A percentile compares a stretch with the other conserved stretches of the same genome.
phyloP scores from a whole-genome alignment of 306 rosid species.

The Prunus davidiana region DNA sequence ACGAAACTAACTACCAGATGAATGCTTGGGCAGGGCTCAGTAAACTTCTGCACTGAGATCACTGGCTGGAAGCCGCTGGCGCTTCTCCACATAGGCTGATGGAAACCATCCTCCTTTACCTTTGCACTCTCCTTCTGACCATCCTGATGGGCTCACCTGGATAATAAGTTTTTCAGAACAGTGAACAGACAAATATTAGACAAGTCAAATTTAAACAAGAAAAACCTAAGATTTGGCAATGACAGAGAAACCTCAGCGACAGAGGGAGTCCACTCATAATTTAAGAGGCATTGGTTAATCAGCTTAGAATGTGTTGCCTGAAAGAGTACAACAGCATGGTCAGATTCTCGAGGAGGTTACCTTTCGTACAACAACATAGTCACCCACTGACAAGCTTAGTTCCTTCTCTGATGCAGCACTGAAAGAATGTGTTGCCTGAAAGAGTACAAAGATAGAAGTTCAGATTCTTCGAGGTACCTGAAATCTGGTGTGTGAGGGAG shows the following conservation, averaged over 20 bases:
- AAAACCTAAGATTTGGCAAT: not conserved
- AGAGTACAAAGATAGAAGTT: constrained; percentile 5
- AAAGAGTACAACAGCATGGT: no score
- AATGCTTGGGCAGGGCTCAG: constrained; percentile 28
- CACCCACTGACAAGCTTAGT: constrained; percentile 83
- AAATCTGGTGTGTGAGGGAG: constrained; percentile 2
- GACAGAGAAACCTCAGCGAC: not conserved
- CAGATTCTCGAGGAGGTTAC: constrained; percentile 32
- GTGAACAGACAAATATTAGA: not conserved
- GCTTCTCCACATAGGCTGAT: constrained; percentile 73
- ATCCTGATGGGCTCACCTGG: constrained; percentile 77
- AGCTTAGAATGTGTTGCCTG: not conserved
- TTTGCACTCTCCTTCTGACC: constrained; percentile 98
- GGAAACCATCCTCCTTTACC: constrained; percentile 98
- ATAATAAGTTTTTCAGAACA: constrained; percentile 9
- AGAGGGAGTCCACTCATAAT: not conserved
- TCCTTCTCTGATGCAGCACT: constrained; percentile 77
- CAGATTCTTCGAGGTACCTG: not conserved
- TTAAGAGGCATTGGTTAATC: not conserved
- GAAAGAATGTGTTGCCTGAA: constrained; percentile 80
- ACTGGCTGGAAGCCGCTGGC: constrained; percentile 69
- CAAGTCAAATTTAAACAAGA: not conserved
- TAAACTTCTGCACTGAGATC: constrained; percentile 51
- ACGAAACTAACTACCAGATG: constrained; percentile 16
- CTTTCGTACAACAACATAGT: constrained; percentile 87